A percentile compares a stretch with the other conserved stretches of the same genome.
phyloP scores from a whole-genome alignment of 805 yeast species.

The Ogataea thermomethanolica region DNA sequence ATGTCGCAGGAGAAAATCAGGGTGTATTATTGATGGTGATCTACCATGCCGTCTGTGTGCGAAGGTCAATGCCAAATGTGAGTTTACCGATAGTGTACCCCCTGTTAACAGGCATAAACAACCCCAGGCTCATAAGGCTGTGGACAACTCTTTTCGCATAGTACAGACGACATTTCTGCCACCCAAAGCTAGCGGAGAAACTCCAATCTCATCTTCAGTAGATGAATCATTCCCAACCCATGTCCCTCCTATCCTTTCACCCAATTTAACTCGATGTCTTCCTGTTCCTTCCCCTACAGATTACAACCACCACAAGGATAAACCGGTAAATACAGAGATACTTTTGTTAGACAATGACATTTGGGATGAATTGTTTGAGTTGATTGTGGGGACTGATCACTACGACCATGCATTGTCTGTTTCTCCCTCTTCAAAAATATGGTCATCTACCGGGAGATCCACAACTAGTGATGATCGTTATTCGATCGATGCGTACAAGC shows the following conservation, averaged over 20 bases:
- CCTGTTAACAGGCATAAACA: constrained; percentile 15
- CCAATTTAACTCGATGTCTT: too few species aligned
- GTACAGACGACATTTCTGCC: background rate
- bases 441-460: background rate
- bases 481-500: constrained; percentile 16
- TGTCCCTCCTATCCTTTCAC: too few species aligned
- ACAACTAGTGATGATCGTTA: constrained; percentile 4
- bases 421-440: constrained; percentile 1
- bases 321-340: too few species aligned
- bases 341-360: constrained; percentile 6
- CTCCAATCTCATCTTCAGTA: too few species aligned
- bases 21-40: constrained; percentile 15
- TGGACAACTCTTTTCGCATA: background rate
- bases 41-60: constrained; percentile 16
- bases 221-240: too few species aligned
- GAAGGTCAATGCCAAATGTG: constrained; percentile 10
- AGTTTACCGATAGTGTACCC: constrained; percentile 18
- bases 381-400: constrained; percentile 8
- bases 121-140: background rate
- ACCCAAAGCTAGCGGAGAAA: background rate
- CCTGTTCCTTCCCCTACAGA: too few species aligned
- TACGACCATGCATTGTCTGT: background rate
- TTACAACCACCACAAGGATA: too few species aligned
- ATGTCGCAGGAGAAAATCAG: constrained; percentile 15
- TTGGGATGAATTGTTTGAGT: constrained; percentile 14